Evolutionary conservation across 2,329 filamentous ascomycete genomes (phyloP).

Genomic region (Trichophyton mentagrophytes): DNA sequence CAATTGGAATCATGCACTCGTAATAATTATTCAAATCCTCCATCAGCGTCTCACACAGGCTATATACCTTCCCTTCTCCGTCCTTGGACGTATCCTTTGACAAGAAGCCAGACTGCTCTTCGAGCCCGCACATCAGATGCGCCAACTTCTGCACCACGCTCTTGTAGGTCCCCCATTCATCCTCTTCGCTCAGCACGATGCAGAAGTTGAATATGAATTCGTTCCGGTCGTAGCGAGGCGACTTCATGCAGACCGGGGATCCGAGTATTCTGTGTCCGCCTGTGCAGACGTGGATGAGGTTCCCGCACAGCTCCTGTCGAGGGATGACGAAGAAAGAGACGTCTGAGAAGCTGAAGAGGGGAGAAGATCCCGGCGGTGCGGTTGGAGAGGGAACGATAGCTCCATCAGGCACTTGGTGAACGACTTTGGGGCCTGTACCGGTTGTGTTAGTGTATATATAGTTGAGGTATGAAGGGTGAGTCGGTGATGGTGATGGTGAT

Average conservation of each 20-base stretch:
- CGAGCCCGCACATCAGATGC: conserved; percentile 72
- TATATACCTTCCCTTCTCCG: conserved; percentile 44
- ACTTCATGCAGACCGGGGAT: conserved; percentile 75
- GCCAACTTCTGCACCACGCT: conserved; percentile 77
- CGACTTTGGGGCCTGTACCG: conserved; percentile 45
- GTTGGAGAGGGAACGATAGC: conserved; percentile 40
- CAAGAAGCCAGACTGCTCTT: conserved; percentile 80
- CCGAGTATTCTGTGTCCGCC: conserved; percentile 73
- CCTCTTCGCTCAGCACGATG: conserved; percentile 58
- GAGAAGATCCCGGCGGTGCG: conserved; percentile 39
- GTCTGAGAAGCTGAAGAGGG: conserved; percentile 72
- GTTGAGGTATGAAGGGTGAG: background rate
- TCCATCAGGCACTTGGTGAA: conserved; percentile 52
- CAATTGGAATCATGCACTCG: conserved; percentile 96
- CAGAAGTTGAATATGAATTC: conserved; percentile 99
- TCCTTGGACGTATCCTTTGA: conserved; percentile 34
- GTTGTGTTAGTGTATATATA: conserved; percentile 1
- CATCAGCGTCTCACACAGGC: conserved; percentile 69
- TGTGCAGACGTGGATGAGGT: conserved; percentile 58
- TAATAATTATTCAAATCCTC: conserved; percentile 95
- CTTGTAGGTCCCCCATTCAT: conserved; percentile 67
- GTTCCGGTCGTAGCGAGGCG: conserved; percentile 73
- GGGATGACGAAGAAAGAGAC: conserved; percentile 91
- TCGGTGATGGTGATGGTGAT: background rate
- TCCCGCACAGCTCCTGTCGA: conserved; percentile 87